Evolutionary conservation across 345 rosid genomes (phyloP), one percentile per base, ranked within the genome.

Genomic region (Iberis pinnata): DNA sequence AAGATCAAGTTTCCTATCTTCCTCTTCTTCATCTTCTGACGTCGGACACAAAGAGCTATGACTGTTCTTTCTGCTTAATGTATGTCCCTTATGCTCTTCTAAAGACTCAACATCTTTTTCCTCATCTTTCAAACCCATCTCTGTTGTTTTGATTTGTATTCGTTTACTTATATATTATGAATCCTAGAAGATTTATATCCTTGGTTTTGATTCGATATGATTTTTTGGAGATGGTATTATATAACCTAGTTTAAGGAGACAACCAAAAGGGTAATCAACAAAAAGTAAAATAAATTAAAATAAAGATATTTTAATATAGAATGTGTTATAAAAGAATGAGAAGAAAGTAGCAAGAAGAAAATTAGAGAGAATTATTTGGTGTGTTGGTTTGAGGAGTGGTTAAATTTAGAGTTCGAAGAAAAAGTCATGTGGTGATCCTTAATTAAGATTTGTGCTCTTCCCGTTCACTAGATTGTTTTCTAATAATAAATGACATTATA

Each of bases 11-110:
- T 56, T 65, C 63, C 13, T 54, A 33, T 38, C 53, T 43, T 49
- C 64, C 0, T 57, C 68, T 36, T 69, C 70, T 4, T 69, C 69
- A 24, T 73, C 74, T 0, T 63, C 76, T 3, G 55, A 22, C 25
- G 4, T 57, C 6, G 58, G 53, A 68, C 25, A 60, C 15, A 62
- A 32, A 56, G 68, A 68, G 55, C 68, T 37, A 19, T 68, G 68
- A 46, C 73, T 68, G 18, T 67, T 67, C 26, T 61, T 68, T 33
- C 72, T 61, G 45, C 68, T 69, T 50, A 65, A 32, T 8, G 17
- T 26, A 17, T 48, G 55, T 25, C 33, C 40, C 37, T 18, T 56
- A 27, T 44, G 26, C 16, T 61, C 63, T 42, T 54, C 73, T 49
- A 63, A 48, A 48, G 22, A 56, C 20, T 49, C 69, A 22, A 10